Evolutionary conservation across 2,329 filamentous ascomycete species (phyloP).

Genomic region (Fusarium falciforme): DNA sequence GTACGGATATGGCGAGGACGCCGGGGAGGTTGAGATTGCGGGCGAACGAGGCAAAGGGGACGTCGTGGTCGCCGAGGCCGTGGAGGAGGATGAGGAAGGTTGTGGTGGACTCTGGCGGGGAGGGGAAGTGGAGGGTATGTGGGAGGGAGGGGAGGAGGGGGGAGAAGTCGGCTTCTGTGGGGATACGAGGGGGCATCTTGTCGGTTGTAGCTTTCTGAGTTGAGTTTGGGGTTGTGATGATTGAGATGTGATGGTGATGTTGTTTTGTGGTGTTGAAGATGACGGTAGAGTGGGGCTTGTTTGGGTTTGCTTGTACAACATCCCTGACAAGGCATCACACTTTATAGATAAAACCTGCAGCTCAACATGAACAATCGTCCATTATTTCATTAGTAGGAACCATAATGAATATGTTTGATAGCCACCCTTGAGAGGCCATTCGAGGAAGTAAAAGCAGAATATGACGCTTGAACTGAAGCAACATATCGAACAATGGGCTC

Average conservation of each 20-base stretch:
- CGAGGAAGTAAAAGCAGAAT: too few species aligned
- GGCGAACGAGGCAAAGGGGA: slow-evolving; percentile 76
- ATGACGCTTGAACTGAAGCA: too few species aligned
- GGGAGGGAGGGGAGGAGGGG: slow-evolving; percentile 55
- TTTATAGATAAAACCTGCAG: background rate
- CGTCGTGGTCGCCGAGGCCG: slow-evolving; percentile 81
- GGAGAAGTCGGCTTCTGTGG: slow-evolving; percentile 62
- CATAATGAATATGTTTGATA: background rate
- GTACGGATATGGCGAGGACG: slow-evolving; percentile 79
- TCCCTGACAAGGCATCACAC: background rate
- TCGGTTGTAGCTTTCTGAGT: background rate
- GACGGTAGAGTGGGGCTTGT: background rate
- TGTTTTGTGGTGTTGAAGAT: slow-evolving; percentile 1
- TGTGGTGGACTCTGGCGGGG: slow-evolving; percentile 70
- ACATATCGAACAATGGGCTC: background rate
- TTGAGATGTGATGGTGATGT: background rate
- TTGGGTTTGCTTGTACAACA: background rate
- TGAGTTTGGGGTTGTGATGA: background rate
- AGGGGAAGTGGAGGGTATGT: slow-evolving; percentile 61
- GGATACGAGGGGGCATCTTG: slow-evolving; percentile 61
- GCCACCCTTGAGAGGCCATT: background rate
- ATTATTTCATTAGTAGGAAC: background rate
- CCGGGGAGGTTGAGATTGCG: slow-evolving; percentile 78
- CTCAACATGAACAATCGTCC: background rate
- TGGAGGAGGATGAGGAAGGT: slow-evolving; percentile 86